Evolutionary conservation across 2,329 filamentous ascomycete genomes (phyloP), one percentile per base, ranked within the genome.

Genomic region (Trichoderma asperellum): DNA sequence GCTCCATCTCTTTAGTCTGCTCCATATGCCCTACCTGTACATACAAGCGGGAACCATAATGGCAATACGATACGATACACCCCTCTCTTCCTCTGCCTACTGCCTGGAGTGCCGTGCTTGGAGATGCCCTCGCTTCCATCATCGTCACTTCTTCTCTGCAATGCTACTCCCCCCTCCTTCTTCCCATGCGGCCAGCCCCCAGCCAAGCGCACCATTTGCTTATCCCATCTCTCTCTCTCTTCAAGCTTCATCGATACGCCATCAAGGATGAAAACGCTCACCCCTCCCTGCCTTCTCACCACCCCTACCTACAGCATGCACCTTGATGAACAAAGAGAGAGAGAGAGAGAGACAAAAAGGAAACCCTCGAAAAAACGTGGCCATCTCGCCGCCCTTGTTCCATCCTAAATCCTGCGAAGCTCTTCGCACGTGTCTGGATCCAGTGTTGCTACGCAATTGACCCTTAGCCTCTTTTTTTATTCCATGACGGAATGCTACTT

Each of bases 401-500:
- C 47, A 49, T 49, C 47, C 40, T 4, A 24, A 49, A 49, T 49
- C 47, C 47, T 49, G 10, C 47, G 47, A 49, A n/a, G 35, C n/a
- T 53, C 63, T 57, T 27, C 53, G 53, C 63, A 66, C 63, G 63
- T 66, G 53, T 66, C 53, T 29, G 53, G 34, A 34, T 34, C 53
- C 63, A 58, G 35, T 57, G 21, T 8, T 32, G 4, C 27, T 16
- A 7, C 29, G n/a, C 40, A 61, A 61, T 34, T 60, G 57, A 37
- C 18, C 21, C 56, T 56, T 47, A 47, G 61, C 24, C 24, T 32
- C 49, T 40, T 49, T 24, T 24, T n/a, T n/a, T n/a, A 18, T 49
- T 49, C n/a, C 8, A n/a, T n/a, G 40, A 52, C 35, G n/a, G 47
- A 32, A 49, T 49, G 5, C n/a, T 10, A 43, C 40, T 24, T 11